Conservation (phyloP, 805 yeast species). For the Komagataella populi region DNA sequence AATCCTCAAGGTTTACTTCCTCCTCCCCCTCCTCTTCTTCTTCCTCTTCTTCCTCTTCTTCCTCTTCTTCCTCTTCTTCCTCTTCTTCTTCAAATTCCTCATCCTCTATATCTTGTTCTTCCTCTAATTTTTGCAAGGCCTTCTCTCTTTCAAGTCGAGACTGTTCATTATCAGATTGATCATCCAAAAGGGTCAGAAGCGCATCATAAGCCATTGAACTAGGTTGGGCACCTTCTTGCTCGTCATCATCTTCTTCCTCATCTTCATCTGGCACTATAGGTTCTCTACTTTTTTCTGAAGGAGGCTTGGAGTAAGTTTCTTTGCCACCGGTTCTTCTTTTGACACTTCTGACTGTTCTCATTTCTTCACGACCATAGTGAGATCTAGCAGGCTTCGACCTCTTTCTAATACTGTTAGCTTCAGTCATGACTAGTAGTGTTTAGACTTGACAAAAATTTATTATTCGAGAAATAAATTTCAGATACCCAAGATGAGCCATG, state of each 20-base stretch:
- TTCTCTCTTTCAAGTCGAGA: constrained; percentile 7
- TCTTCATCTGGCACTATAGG: constrained; percentile 3
- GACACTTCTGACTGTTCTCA: constrained; percentile 47
- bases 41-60: not conserved
- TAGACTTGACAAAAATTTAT: not conserved
- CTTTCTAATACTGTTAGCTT: constrained; percentile 2
- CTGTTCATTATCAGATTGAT: constrained; percentile 19
- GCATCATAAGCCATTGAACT: constrained; percentile 44
- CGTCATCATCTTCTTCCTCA: constrained; percentile 11
- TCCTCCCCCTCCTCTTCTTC: constrained; percentile 1
- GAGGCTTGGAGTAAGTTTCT: constrained; percentile 7
- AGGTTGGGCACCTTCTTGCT: constrained; percentile 7
- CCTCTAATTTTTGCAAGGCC: constrained; percentile 1
- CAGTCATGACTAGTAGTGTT: not conserved
- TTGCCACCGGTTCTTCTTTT: constrained; percentile 21
- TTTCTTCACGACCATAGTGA: constrained; percentile 41
- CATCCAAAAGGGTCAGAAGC: constrained; percentile 45
- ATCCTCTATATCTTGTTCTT: constrained; percentile 9
- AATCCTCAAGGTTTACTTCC: constrained; percentile 16
- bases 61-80: constrained; percentile 1
- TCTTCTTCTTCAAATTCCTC: constrained; percentile 1
- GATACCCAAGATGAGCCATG: not conserved
- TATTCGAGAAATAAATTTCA: not conserved
- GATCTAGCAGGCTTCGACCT: constrained; percentile 11
- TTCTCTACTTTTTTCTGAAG: constrained; percentile 8